These are phyloP conservation scores for Fistulifera pelliculosa DNA, from an alignment of 108 stramenopile genomes.

Conservation along the genomic window DNA sequence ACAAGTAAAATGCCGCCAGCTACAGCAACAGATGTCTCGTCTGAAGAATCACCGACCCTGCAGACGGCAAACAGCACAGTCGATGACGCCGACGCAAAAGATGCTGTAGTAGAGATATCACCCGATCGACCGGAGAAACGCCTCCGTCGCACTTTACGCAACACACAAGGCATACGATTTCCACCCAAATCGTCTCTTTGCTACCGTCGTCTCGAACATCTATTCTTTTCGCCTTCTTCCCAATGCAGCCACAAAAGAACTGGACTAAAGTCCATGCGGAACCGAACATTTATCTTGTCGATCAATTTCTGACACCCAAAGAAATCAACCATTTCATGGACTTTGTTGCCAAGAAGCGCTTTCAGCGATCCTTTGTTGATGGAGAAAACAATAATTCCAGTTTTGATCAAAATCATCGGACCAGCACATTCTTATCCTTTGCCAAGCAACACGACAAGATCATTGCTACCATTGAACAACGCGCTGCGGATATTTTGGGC, in stretches of 20 bases:
- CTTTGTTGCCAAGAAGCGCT: constrained; percentile 14
- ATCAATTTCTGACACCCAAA: constrained; percentile 45
- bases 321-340: constrained; percentile 41
- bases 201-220: not conserved
- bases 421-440: constrained; percentile 45
- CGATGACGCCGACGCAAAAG: too few species aligned
- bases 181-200: not conserved
- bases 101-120: too few species aligned
- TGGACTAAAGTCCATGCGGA: constrained; percentile 1
- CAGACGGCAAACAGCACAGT: too few species aligned
- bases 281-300: constrained; percentile 42
- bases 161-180: too few species aligned
- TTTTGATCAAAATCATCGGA: constrained; percentile 40
- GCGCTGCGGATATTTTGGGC: constrained; percentile 39
- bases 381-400: constrained; percentile 13
- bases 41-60: too few species aligned
- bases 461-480: constrained; percentile 43
- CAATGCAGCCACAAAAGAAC: not conserved
- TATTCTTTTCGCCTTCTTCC: not conserved
- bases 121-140: too few species aligned
- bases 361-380: constrained; percentile 45
- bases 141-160: too few species aligned
- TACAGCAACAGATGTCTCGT: too few species aligned
- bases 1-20: too few species aligned
- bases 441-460: constrained; percentile 35